Conservation (phyloP, 176 grass and related monocot genomes). For the Pontederia paniculata region DNA sequence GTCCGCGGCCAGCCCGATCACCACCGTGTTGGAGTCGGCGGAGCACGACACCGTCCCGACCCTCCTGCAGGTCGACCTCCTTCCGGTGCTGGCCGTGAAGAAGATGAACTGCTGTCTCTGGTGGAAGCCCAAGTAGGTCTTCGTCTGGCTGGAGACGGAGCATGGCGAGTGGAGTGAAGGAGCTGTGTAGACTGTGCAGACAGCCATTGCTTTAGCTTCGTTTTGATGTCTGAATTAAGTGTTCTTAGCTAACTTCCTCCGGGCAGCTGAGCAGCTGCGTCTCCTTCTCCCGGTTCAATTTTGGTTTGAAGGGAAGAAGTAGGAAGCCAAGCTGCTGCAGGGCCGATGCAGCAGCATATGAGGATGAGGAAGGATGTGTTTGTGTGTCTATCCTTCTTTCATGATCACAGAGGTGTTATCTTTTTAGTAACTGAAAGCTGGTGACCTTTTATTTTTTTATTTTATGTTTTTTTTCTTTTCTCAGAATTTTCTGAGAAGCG, state of each 20-base stretch:
- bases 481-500: neutral
- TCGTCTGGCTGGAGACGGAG: neutral
- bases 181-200: neutral
- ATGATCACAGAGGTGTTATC: too few relatives aligned
- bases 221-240: neutral
- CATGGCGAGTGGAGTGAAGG: neutral
- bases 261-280: too few relatives aligned
- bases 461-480: neutral
- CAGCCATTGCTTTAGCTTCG: neutral
- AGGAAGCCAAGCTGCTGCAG: neutral
- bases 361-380: too few relatives aligned
- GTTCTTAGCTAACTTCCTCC: neutral
- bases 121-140: constrained; percentile 1
- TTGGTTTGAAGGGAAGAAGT: too few relatives aligned
- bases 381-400: too few relatives aligned
- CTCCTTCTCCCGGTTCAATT: too few relatives aligned
- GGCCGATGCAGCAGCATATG: too few relatives aligned
- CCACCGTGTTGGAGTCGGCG: constrained; percentile 7
- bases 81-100: neutral
- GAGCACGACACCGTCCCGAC: neutral
- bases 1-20: constrained; percentile 10
- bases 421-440: too few relatives aligned
- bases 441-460: neutral
- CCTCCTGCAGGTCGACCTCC: neutral
- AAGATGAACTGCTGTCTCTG: constrained; percentile 5